phyloP scores from a whole-genome alignment of 1,284 basidiomycete species.

The Cutaneotrichosporon daszewskae region DNA sequence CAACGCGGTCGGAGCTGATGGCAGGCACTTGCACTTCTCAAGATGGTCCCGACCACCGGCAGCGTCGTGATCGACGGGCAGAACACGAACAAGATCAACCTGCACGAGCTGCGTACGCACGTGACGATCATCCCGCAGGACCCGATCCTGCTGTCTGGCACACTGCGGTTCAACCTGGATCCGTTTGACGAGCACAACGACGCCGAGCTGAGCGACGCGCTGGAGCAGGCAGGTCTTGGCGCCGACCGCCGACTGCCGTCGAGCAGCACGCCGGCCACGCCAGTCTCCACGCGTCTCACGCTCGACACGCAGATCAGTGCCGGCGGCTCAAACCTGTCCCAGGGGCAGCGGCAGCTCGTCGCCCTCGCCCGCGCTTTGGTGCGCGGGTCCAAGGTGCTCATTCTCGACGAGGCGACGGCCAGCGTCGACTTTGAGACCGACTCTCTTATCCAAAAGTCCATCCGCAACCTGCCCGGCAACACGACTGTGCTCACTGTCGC shows the following conservation, averaged over 20 bases:
- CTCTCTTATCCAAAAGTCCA: conserved; percentile 50
- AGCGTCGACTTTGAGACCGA: conserved; percentile 50
- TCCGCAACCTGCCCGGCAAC: conserved; percentile 46
- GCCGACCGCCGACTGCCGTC: conserved; percentile 18
- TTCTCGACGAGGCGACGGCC: conserved; percentile 54
- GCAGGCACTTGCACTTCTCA: conserved; percentile 45
- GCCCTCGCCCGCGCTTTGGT: conserved; percentile 55
- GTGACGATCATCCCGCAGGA: conserved; percentile 58
- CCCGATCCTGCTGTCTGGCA: conserved; percentile 67
- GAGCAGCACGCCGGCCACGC: conserved; percentile 32
- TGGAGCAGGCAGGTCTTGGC: conserved; percentile 50
- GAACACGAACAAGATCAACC: conserved; percentile 53
- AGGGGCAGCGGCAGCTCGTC: conserved; percentile 65
- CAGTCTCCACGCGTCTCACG: conserved; percentile 41
- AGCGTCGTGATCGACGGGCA: conserved; percentile 49
- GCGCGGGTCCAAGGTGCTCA: conserved; percentile 51
- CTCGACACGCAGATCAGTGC: conserved; percentile 45
- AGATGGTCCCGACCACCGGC: conserved; percentile 58
- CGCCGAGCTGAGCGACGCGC: conserved; percentile 52
- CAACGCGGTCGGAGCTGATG: conserved; percentile 2
- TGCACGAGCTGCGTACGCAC: conserved; percentile 55
- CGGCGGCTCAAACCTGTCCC: conserved; percentile 59
- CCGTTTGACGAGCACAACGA: conserved; percentile 71
- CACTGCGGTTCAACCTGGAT: conserved; percentile 68
- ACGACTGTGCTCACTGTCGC: conserved; percentile 49